Conservation (phyloP, 352 stramenopile species). For the Phytophthora hybrid region DNA sequence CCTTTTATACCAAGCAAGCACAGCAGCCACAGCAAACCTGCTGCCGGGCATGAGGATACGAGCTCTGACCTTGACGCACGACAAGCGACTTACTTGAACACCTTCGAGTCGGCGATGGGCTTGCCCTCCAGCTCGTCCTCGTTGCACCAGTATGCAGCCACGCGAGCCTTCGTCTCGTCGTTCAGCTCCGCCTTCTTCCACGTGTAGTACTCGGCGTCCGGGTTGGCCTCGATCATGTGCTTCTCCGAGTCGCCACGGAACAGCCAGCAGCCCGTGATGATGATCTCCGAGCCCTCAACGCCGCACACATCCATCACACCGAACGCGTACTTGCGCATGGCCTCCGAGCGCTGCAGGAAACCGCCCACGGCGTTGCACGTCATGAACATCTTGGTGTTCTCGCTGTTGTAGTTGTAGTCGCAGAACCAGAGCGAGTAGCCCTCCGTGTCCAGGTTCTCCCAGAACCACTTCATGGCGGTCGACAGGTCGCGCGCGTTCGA, state of each 20-base stretch:
- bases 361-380: constrained; percentile 92
- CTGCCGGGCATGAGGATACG: too few species aligned
- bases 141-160: constrained; percentile 91
- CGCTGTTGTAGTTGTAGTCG: constrained; percentile 95
- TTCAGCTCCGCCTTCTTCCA: constrained; percentile 88
- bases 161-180: constrained; percentile 78
- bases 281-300: constrained; percentile 70
- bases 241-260: constrained; percentile 90
- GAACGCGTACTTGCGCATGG: constrained; percentile 94
- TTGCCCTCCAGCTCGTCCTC: constrained; percentile 91
- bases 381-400: constrained; percentile 96
- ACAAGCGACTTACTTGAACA: constrained; percentile 92
- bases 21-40: too few species aligned
- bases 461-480: constrained; percentile 93
- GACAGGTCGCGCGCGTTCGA: constrained; percentile 88
- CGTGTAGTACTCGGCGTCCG: constrained; percentile 94
- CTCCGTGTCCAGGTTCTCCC: constrained; percentile 88
- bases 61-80: constrained; percentile 17
- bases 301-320: constrained; percentile 87
- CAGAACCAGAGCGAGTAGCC: constrained; percentile 93
- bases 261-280: constrained; percentile 93
- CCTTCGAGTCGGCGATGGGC: constrained; percentile 92
- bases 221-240: constrained; percentile 91
- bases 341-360: constrained; percentile 93
- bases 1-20: too few species aligned